Base-by-base conservation (phyloP, 2,329 filamentous ascomycete species). In the Pyricularia sp. region DNA sequence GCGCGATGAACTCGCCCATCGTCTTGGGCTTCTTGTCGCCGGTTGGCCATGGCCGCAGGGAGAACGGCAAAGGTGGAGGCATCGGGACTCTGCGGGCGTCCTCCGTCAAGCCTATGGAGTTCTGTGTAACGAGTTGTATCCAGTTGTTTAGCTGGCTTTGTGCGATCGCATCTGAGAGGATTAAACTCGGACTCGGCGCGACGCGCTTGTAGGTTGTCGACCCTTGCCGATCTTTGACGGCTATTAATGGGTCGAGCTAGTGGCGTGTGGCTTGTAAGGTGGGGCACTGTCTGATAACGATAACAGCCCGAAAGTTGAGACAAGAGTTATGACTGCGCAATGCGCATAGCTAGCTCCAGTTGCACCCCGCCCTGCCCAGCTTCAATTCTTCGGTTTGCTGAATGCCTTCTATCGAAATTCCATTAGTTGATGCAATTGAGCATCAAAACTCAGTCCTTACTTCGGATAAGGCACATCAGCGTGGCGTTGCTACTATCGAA, bases 1-100 rank as follows among this genome's bases (percentile, higher is more conserved):
- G 92, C 69, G 85, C 82, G 73, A 97, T 93, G 73, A 94, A 90
- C 65, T 90, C 86, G 69, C 86, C 83, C n/a, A 97, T 83, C 65
- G 84, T 85, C 75, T 86, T 86, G 36, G 85, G 83, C 75, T 81
- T 83, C 75, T 81, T 86, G 79, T 82, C 85, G 74, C 80, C 83
- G 72, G 83, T 81, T 20, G 89, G 87, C 82, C 85, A 87, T 61
- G 90, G 86, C 69, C 87, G 86, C 70, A 94, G 80, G 11, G 88
- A 86, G 67, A 92, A 84, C 9, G 81, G 71, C 23, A 65, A 11
- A 6, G 68, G 64, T 70, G 72, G 71, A 66, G 71, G 64, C 73
- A 73, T 74, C 17, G 42, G 70, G 23, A 23, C 10, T 20, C 2
- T 64, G 26, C 63, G 42, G 5, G 3, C n/a, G 2, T 55, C 20